Evolutionary conservation across 2,329 filamentous ascomycete species (phyloP), one percentile per base, ranked within the genome.

Genomic region (Talaromyces piceae): DNA sequence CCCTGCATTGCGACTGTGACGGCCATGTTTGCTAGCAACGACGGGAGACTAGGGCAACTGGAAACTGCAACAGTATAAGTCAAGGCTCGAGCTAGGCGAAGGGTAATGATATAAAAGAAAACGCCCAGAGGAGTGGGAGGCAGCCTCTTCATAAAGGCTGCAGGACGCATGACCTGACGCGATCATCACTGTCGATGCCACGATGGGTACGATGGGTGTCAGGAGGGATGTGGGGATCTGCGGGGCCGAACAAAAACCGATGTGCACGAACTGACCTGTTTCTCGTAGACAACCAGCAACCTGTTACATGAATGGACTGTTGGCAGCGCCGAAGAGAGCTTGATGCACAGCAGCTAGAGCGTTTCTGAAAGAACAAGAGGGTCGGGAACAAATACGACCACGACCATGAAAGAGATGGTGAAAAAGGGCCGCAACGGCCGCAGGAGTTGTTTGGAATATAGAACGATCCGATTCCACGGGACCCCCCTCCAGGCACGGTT

Each of bases 1-100:
- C 26, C 39, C 31, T 48, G 45, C 6, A 44, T 37, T 12, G 51
- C 25, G 37, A 50, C 50, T 37, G 51, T 18, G 47, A 45, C 25
- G 16, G 51, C 47, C 51, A 54, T 54, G 47, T 27, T n/a, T 50
- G 41, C 16, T 11, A 37, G n/a, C 20, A 31, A 5, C 13, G 0
- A 12, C 18, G 13, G 22, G 39, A 20, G 20, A 37, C 12, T 20
- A 20, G 6, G 12, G n/a, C n/a, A 18, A 37, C 12, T 37, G 16
- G n/a, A 5, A 33, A 33, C n/a, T 18, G n/a, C n/a, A 37, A 9
- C 12, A 37, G 16, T 18, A 20, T 3, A 37, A 20, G 33, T 37
- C n/a, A 37, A 9, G 13, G 16, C 16, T 37, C 33, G 16, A 37
- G 2, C 7, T 16, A 20, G 11, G 12, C 3, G 3, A 13, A n/a